These are phyloP conservation scores for Aspergillus campestris DNA, from an alignment of 495 filamentous ascomycete species.

Conservation along the genomic window DNA sequence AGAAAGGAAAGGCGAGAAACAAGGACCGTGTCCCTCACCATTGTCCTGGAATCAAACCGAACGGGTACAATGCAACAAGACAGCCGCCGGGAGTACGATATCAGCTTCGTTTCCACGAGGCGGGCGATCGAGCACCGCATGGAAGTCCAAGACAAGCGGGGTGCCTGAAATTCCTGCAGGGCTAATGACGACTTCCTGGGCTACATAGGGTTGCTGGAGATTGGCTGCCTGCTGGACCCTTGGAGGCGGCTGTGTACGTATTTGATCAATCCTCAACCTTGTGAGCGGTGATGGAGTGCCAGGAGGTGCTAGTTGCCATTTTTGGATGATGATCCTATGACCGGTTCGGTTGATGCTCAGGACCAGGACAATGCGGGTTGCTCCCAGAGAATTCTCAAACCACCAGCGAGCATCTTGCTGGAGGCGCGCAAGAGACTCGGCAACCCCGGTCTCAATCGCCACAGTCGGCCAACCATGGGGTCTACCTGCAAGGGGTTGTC, in stretches of 20 bases:
- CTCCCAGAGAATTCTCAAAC: constrained; percentile 21
- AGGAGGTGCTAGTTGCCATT: constrained; percentile 13
- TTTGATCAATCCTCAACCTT: neutral
- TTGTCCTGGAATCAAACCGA: neutral
- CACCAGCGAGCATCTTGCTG: constrained; percentile 20
- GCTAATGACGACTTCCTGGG: neutral
- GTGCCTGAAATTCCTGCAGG: neutral
- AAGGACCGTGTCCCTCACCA: no score
- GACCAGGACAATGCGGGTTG: constrained; percentile 23
- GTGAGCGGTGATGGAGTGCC: neutral
- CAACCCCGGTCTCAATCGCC: constrained; percentile 21
- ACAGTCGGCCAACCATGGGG: constrained; percentile 19
- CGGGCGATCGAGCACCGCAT: neutral
- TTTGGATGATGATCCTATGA: constrained; percentile 15
- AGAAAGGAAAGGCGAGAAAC: neutral
- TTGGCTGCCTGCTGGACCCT: neutral
- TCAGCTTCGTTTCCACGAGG: neutral
- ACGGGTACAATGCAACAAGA: neutral
- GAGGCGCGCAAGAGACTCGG: constrained; percentile 15
- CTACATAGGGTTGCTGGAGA: neutral
- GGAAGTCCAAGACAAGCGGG: neutral
- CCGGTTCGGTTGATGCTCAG: constrained; percentile 11
- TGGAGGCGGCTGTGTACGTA: neutral
- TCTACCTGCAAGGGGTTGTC: neutral
- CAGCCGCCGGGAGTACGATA: neutral